phyloP scores from a whole-genome alignment of 2,329 filamentous ascomycete genomes.

The Arthrobotrys iridis region DNA sequence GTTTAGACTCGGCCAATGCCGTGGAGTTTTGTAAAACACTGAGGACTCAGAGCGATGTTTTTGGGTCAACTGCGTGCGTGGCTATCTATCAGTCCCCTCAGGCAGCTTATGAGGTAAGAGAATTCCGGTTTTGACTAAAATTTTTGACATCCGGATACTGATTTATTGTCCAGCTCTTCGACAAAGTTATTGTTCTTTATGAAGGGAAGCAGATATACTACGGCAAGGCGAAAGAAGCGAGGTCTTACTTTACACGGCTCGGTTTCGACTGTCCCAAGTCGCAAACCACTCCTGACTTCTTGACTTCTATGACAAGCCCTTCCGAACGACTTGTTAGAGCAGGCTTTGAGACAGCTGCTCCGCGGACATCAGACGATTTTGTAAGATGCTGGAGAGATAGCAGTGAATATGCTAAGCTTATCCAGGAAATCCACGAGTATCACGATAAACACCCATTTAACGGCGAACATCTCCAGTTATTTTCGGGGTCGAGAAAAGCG shows the following conservation, averaged over 20 bases:
- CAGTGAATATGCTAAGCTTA: conserved; percentile 62
- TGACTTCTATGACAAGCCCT: conserved; percentile 76
- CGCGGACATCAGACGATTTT: conserved; percentile 68
- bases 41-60: conserved; percentile 74
- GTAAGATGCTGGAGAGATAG: conserved; percentile 66
- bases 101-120: conserved; percentile 54
- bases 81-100: conserved; percentile 79
- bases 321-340: conserved; percentile 68
- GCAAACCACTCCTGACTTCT: conserved; percentile 70
- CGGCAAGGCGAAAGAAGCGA: conserved; percentile 72
- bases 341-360: conserved; percentile 69
- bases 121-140: background rate
- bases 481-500: conserved; percentile 61
- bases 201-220: conserved; percentile 78
- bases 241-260: conserved; percentile 74
- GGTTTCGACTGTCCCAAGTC: conserved; percentile 76
- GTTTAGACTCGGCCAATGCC: conserved; percentile 78
- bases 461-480: conserved; percentile 59
- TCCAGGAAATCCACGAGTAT: conserved; percentile 67
- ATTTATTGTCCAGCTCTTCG: conserved; percentile 65
- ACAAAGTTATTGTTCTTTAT: conserved; percentile 75
- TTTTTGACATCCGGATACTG: conserved; percentile 57
- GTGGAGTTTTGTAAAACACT: conserved; percentile 79
- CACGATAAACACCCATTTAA: conserved; percentile 62
- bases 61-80: conserved; percentile 72